A percentile compares a stretch with the other conserved stretches of the same genome.
These are phyloP conservation scores for Populus euphratica DNA, from an alignment of 345 rosid genomes.

Conservation along the genomic window DNA sequence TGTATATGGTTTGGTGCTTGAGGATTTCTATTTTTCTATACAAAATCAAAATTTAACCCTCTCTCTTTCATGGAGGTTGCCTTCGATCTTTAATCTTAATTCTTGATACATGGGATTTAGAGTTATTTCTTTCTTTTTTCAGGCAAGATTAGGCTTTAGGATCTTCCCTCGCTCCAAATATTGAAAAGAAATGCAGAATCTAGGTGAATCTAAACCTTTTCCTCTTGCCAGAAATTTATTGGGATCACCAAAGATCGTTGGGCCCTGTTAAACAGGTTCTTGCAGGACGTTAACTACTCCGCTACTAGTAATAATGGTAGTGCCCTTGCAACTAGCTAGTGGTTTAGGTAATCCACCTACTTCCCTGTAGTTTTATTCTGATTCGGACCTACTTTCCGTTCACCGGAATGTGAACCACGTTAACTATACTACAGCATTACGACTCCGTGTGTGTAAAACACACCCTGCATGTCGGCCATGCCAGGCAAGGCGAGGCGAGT, in stretches of 20 bases:
- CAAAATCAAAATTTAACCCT: constrained; percentile 6
- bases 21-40: neutral
- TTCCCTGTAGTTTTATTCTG: neutral
- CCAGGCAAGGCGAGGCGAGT: neutral
- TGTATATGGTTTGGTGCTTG: constrained; percentile 17
- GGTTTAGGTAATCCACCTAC: neutral
- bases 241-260: constrained; percentile 25
- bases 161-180: neutral
- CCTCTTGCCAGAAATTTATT: constrained; percentile 6
- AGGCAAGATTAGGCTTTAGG: neutral
- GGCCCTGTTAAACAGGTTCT: constrained; percentile 8
- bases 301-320: neutral
- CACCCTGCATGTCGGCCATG: too few relatives aligned
- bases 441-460: too few relatives aligned
- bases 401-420: neutral
- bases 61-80: neutral
- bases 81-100: neutral
- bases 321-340: too few relatives aligned
- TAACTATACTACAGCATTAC: neutral
- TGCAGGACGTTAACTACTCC: neutral
- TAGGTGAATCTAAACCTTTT: neutral
- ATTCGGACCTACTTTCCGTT: neutral
- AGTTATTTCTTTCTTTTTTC: neutral
- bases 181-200: neutral
- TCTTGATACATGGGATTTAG: neutral